Evolutionary conservation across 306 rosid genomes (phyloP).

Genomic region (Rubus parviflorus): DNA sequence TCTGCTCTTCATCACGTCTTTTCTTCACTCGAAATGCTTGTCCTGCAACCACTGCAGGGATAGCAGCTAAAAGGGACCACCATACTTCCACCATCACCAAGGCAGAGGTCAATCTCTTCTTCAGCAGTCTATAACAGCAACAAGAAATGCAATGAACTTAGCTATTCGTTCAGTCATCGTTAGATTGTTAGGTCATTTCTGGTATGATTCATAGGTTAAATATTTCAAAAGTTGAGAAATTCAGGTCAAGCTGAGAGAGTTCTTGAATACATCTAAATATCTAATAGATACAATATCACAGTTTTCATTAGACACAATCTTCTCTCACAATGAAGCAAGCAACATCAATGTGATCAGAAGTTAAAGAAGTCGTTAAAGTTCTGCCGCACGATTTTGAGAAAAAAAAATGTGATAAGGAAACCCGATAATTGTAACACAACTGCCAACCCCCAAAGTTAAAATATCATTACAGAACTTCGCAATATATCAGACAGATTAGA

Average conservation of each 20-base stretch:
- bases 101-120: conserved; percentile 24
- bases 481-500: not conserved
- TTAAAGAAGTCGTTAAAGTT: not conserved
- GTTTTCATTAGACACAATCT: not conserved
- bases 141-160: not conserved
- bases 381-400: not conserved
- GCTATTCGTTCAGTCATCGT: not conserved
- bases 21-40: conserved; percentile 68
- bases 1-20: conserved; percentile 60
- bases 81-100: conserved; percentile 76
- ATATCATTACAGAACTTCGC: not conserved
- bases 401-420: not conserved
- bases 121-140: conserved; percentile 3
- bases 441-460: not conserved
- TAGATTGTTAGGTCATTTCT: not conserved
- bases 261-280: not conserved
- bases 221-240: not conserved
- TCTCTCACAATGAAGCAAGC: not conserved
- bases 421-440: not conserved
- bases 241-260: not conserved
- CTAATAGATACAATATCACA: not conserved
- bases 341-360: not conserved
- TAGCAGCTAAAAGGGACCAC: conserved; percentile 88
- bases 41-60: conserved; percentile 81
- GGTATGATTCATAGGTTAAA: not conserved